Conservation (phyloP, 2,329 filamentous ascomycete genomes). For the Aspergillus pseudonomiae region DNA sequence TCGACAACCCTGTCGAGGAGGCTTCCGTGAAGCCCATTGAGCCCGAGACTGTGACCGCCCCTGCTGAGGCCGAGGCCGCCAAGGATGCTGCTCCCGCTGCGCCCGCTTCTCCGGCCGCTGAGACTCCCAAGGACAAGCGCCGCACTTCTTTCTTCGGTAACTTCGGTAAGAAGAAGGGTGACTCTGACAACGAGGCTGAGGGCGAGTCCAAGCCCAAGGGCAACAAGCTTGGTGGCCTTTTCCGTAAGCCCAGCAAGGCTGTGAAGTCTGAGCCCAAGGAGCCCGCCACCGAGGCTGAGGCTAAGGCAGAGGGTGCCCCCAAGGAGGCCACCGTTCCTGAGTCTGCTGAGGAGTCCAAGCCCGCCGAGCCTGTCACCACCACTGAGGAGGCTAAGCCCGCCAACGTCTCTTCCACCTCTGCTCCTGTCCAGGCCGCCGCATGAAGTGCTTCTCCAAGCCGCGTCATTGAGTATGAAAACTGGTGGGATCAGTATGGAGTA, state of each 20-base stretch:
- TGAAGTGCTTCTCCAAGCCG: constrained; percentile 40
- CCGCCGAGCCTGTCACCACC: constrained; percentile 28
- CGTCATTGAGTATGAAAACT: constrained; percentile 45
- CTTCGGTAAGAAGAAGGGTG: constrained; percentile 55
- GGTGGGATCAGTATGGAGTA: constrained; percentile 40
- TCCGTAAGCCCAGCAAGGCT: constrained; percentile 53
- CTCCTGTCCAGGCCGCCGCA: constrained; percentile 47
- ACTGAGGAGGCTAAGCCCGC: constrained; percentile 39
- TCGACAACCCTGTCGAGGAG: constrained; percentile 49
- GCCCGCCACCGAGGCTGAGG: constrained; percentile 31
- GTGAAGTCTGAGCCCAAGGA: constrained; percentile 48
- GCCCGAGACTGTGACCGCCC: constrained; percentile 49
- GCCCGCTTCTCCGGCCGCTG: constrained; percentile 32
- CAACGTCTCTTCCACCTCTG: constrained; percentile 34
- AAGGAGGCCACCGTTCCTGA: constrained; percentile 31
- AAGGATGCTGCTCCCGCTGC: constrained; percentile 35
- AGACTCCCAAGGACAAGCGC: constrained; percentile 51
- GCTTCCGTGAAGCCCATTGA: constrained; percentile 42
- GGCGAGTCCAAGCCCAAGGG: constrained; percentile 48
- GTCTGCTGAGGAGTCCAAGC: constrained; percentile 32
- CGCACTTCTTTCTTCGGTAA: constrained; percentile 58
- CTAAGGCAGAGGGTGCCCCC: constrained; percentile 34
- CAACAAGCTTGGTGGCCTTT: constrained; percentile 51
- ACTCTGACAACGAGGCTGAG: constrained; percentile 53
- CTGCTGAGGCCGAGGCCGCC: constrained; percentile 40